Evolutionary conservation across 768 basidiomycete species (phyloP).

Genomic region (Polyporus arcularius): DNA sequence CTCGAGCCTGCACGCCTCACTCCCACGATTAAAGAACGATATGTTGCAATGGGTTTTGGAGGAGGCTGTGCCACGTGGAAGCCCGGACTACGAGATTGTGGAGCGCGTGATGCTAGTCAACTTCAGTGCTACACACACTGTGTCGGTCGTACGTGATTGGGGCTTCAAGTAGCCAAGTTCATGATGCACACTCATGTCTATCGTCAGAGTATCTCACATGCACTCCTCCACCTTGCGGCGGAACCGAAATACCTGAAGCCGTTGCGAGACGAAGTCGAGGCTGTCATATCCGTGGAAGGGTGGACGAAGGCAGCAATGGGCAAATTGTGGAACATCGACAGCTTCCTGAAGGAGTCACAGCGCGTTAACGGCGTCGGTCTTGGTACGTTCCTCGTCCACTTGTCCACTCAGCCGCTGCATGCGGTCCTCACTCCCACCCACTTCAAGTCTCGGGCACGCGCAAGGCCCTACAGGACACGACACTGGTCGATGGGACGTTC

Average conservation of each 20-base stretch:
- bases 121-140: constrained; percentile 38
- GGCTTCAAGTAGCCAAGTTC: no score
- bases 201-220: constrained; percentile 32
- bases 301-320: constrained; percentile 33
- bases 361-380: constrained; percentile 23
- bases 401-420: no score
- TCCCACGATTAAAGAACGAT: constrained; percentile 39
- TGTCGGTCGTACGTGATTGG: constrained; percentile 29
- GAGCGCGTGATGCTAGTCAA: constrained; percentile 30
- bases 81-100: constrained; percentile 35
- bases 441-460: constrained; percentile 36
- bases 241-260: constrained; percentile 28
- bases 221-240: constrained; percentile 31
- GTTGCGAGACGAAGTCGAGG: constrained; percentile 36
- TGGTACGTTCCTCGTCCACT: neutral
- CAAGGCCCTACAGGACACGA: constrained; percentile 38
- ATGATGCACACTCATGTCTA: no score
- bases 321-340: constrained; percentile 36
- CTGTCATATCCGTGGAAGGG: constrained; percentile 27
- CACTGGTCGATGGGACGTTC: constrained; percentile 44
- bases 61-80: constrained; percentile 33
- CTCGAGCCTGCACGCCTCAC: no score
- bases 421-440: no score
- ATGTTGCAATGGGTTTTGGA: constrained; percentile 48
- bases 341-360: constrained; percentile 36